Conservation (phyloP, 164 flowering plant species). For the Berberis vulgaris region DNA sequence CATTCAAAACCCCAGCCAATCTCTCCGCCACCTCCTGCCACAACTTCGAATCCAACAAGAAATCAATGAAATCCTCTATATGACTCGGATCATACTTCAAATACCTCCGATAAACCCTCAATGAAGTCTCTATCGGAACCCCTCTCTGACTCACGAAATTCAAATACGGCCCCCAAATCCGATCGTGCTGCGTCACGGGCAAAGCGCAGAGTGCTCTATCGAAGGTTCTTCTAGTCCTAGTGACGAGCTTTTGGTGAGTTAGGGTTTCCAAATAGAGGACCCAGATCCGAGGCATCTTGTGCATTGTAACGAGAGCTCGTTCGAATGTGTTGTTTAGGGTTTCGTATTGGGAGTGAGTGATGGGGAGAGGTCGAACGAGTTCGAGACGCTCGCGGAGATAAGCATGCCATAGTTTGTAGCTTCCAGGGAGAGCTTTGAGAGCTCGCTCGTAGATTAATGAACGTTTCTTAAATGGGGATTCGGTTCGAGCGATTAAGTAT, state of each 20-base stretch:
- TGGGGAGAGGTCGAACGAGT: too few species aligned
- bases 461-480: slow-evolving; percentile 61
- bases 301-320: slow-evolving; percentile 85
- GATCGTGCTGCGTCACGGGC: slow-evolving; percentile 94
- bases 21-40: slow-evolving; percentile 94
- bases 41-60: slow-evolving; percentile 48
- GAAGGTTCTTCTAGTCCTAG: slow-evolving; percentile 54
- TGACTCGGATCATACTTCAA: slow-evolving; percentile 86
- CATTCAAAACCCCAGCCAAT: slow-evolving; percentile 83
- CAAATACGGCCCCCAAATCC: slow-evolving; percentile 79
- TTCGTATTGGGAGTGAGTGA: slow-evolving; percentile 41
- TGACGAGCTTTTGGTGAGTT: slow-evolving; percentile 53
- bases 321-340: slow-evolving; percentile 85
- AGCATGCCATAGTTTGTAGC: slow-evolving; percentile 94
- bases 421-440: slow-evolving; percentile 77
- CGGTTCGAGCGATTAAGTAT: slow-evolving; percentile 51
- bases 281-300: slow-evolving; percentile 95
- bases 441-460: slow-evolving; percentile 77
- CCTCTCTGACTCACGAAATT: slow-evolving; percentile 66
- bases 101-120: slow-evolving; percentile 85
- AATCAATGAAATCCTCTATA: slow-evolving; percentile 89
- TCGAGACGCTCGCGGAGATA: slow-evolving; percentile 67
- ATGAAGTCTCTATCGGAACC: slow-evolving; percentile 79
- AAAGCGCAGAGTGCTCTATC: slow-evolving; percentile 83
- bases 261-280: slow-evolving; percentile 56